A percentile compares a stretch with the other conserved stretches of the same genome.
These are phyloP conservation scores for Erythrophleum fordii DNA, from an alignment of 306 rosid species.

Conservation along the genomic window DNA sequence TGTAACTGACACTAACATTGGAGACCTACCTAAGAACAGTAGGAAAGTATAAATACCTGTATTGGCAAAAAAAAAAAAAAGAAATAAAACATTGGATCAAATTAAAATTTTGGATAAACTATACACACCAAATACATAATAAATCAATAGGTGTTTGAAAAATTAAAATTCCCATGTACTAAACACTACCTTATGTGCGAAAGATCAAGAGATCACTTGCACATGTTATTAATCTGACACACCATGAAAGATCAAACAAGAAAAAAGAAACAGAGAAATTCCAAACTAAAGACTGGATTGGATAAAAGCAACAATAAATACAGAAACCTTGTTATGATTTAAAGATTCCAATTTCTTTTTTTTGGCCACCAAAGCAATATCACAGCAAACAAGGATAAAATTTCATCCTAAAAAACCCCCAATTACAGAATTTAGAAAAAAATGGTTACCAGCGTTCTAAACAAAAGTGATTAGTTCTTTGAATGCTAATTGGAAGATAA, in stretches of 20 bases:
- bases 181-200: not conserved
- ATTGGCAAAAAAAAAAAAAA: too few species aligned
- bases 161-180: not conserved
- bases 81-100: too few species aligned
- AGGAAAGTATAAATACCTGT: too few species aligned
- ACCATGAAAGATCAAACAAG: not conserved
- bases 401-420: constrained; percentile 25
- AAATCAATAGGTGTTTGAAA: not conserved
- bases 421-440: constrained; percentile 46
- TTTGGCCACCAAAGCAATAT: constrained; percentile 38
- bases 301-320: constrained; percentile 21
- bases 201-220: not conserved
- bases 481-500: constrained; percentile 96
- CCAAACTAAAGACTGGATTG: not conserved
- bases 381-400: constrained; percentile 42
- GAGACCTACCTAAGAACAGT: too few species aligned
- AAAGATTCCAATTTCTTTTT: constrained; percentile 13
- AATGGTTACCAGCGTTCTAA: constrained; percentile 4
- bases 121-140: too few species aligned
- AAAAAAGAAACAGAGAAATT: not conserved
- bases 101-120: too few species aligned
- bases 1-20: too few species aligned
- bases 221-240: not conserved
- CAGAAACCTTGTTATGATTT: constrained; percentile 15
- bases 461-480: constrained; percentile 49